Evolutionary conservation across 129 eudicot genomes (phyloP).

Genomic region (Tanacetum coccineum): DNA sequence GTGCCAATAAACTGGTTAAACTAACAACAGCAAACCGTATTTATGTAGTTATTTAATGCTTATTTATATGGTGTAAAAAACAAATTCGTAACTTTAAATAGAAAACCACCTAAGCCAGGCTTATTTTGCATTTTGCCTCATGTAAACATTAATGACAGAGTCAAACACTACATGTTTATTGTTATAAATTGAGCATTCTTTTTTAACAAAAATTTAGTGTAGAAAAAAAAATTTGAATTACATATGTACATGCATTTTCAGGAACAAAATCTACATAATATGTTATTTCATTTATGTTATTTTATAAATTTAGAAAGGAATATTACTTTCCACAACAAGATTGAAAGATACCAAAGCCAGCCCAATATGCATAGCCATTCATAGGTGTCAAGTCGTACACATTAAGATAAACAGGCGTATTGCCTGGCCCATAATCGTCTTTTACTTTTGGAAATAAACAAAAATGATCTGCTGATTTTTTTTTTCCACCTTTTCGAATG

Average conservation of each 20-base stretch:
- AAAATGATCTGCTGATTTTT: conserved; percentile 48
- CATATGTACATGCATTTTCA: background rate
- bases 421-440: conserved; percentile 37
- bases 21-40: no score
- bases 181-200: background rate
- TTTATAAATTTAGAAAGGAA: background rate
- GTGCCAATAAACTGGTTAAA: no score
- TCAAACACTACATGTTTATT: background rate
- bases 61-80: no score
- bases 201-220: background rate
- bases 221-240: background rate
- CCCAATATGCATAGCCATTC: conserved; percentile 57
- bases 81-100: no score
- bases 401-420: conserved; percentile 55
- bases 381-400: conserved; percentile 58
- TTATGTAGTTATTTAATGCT: no score
- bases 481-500: conserved; percentile 42
- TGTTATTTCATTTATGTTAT: background rate
- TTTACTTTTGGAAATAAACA: conserved; percentile 51
- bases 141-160: background rate
- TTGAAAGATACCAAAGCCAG: conserved; percentile 61
- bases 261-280: background rate
- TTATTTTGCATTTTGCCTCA: background rate
- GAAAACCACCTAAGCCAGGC: no score
- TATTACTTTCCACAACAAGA: conserved; percentile 58